Conservation (phyloP, 2,329 filamentous ascomycete genomes). For the Dothideomycetes sp. region DNA sequence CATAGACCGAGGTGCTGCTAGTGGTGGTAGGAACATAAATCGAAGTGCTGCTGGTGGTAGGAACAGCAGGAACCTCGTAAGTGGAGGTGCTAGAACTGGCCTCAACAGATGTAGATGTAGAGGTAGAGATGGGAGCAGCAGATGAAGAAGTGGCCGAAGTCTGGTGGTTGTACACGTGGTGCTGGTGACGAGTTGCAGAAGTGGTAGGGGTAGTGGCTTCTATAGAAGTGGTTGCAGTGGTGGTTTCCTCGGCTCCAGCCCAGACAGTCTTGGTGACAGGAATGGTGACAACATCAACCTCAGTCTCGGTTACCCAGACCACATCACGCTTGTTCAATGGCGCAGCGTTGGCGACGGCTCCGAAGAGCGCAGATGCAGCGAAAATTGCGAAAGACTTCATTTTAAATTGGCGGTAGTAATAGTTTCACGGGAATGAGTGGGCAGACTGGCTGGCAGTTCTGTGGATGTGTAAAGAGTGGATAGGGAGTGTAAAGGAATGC, state of each 20-base stretch:
- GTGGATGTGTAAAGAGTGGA: conserved; percentile 9
- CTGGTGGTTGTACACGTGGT: conserved; percentile 9
- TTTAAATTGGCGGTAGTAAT: conserved; percentile 15
- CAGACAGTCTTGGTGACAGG: conserved; percentile 41
- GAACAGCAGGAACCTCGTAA: conserved; percentile 18
- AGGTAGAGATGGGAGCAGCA: conserved; percentile 5
- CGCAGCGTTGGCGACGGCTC: conserved; percentile 23
- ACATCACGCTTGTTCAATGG: conserved; percentile 35
- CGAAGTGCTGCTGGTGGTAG: conserved; percentile 17
- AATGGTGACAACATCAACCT: conserved; percentile 41
- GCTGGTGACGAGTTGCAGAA: conserved; percentile 17
- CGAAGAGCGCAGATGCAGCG: conserved; percentile 19
- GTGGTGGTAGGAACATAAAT: conserved; percentile 20
- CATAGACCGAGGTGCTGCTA: conserved; percentile 13
- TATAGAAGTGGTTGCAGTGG: conserved; percentile 16
- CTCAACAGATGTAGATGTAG: conserved; percentile 17
- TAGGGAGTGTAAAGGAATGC: conserved; percentile 14
- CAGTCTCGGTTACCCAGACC: conserved; percentile 42
- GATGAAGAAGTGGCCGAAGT: conserved; percentile 15
- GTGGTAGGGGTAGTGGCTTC: conserved; percentile 22
- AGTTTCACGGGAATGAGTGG: conserved; percentile 9
- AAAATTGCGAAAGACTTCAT: conserved; percentile 29
- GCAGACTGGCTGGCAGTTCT: conserved; percentile 15
- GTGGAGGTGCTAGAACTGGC: conserved; percentile 17
- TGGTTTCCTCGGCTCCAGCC: conserved; percentile 21